phyloP scores from a whole-genome alignment of 2,329 filamentous ascomycete genomes.

The Diaporthe vaccinii region DNA sequence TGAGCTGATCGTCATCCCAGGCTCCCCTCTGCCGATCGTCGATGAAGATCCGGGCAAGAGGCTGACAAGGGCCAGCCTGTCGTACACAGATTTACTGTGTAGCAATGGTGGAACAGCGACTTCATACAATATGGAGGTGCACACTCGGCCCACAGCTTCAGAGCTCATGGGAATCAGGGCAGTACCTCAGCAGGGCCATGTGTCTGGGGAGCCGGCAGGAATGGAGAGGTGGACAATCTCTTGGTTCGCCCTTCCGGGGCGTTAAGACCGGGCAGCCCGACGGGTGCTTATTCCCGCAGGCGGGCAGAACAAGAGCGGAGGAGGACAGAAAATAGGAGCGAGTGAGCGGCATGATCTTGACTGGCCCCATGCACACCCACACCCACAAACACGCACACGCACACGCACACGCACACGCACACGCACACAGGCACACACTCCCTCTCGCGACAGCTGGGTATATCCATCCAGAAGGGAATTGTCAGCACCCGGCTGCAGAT shows the following conservation, averaged over 20 bases:
- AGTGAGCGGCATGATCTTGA: background rate
- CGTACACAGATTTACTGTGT: background rate
- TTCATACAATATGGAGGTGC: background rate
- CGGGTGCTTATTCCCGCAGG: constrained; percentile 7
- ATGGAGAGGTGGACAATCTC: background rate
- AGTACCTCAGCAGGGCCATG: background rate
- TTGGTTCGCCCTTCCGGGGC: background rate
- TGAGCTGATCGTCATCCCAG: constrained; percentile 28
- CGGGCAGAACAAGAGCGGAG: background rate
- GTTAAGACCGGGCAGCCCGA: constrained; percentile 17
- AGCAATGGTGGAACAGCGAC: background rate
- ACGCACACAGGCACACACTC: no score
- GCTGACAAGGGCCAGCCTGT: constrained; percentile 24
- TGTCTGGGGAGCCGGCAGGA: background rate
- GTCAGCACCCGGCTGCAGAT: constrained; percentile 23
- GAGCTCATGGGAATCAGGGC: background rate
- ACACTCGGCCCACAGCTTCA: background rate
- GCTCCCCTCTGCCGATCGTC: constrained; percentile 24
- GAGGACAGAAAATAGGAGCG: constrained; percentile 23
- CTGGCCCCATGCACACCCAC: no score
- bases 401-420: no score
- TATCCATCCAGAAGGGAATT: constrained; percentile 12
- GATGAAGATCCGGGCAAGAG: constrained; percentile 26
- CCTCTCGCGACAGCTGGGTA: background rate
- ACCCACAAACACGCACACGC: no score